Base-by-base conservation (phyloP, 257 asterid species). In the Scutellaria baicalensis region DNA sequence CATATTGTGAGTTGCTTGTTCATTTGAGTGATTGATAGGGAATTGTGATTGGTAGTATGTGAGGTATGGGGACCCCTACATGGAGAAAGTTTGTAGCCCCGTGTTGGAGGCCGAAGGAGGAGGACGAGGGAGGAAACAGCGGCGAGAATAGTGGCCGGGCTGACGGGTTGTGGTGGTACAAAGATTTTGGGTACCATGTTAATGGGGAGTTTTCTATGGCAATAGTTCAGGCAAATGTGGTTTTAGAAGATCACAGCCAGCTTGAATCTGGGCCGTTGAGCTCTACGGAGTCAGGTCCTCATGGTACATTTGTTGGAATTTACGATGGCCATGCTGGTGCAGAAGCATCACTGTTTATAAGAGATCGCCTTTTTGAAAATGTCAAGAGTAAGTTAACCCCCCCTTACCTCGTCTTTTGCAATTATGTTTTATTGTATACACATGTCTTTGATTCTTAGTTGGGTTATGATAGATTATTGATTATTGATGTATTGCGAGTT, bases 251-350 rank as follows among this genome's bases (percentile, higher is more conserved):
- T 86, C 84, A 86, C 59, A 74, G 97, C 78, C 92, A 91, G 80
- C 83, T 91, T 0, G 97, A 88, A 77, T 91, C 96, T 0, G 97
- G 96, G 33, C 75, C 89, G 3, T 35, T 91, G 92, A 88, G 95
- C 82, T 81, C 71, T n/a, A 21, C 50, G 9, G 88, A 82, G 66
- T 70, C 78, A 0, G 92, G 91, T 31, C 95, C 88, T 68, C 75
- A 77, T 59, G 97, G 97, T 48, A 86, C 97, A 33, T 91, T 88
- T 80, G 94, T 91, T 16, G 97, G 97, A 66, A 72, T 91, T 71
- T 91, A 91, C 71, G 96, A 91, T 64, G 97, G 97, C 59, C 97
- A 88, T 83, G 97, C 83, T 33, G 97, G 97, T 73, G 85, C 94
- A 0, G 96, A 88, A 40, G 86, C 91, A 69, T 71, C 97, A 40